Percentiles rank a stretch among this genome's conserved stretches.
Evolutionary conservation across 192 early-diverging fungal genomes (phyloP).

Genomic region (Coemansia sp.): DNA sequence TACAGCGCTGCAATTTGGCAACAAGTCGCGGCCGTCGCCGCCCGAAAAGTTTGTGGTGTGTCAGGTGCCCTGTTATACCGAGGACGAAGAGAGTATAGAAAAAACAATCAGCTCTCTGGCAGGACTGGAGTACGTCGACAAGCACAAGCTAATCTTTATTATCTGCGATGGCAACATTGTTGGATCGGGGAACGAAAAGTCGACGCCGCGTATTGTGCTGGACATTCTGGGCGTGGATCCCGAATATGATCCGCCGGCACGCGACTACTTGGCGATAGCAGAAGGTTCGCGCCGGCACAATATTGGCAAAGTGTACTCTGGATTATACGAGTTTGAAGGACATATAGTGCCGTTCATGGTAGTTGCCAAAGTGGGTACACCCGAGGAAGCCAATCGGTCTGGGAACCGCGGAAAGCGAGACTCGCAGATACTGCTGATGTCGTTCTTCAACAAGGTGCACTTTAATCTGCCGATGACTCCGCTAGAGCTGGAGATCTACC

Average conservation of each 20-base stretch:
- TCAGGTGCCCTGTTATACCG: slow-evolving; percentile 96
- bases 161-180: slow-evolving; percentile 91
- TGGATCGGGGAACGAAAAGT: slow-evolving; percentile 92
- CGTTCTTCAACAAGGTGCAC: slow-evolving; percentile 91
- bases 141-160: slow-evolving; percentile 86
- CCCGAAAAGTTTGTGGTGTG: slow-evolving; percentile 94
- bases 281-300: slow-evolving; percentile 90
- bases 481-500: slow-evolving; percentile 94
- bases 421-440: slow-evolving; percentile 95
- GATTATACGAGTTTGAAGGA: slow-evolving; percentile 88
- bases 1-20: slow-evolving; percentile 71
- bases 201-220: slow-evolving; percentile 90
- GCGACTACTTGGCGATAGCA: slow-evolving; percentile 84
- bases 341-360: slow-evolving; percentile 93
- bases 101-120: slow-evolving; percentile 85
- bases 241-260: slow-evolving; percentile 68
- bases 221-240: slow-evolving; percentile 89
- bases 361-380: slow-evolving; percentile 90
- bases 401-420: slow-evolving; percentile 98
- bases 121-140: slow-evolving; percentile 76
- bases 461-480: slow-evolving; percentile 90
- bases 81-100: slow-evolving; percentile 82
- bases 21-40: slow-evolving; percentile 71
- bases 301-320: slow-evolving; percentile 95
- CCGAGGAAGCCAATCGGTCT: slow-evolving; percentile 76